A percentile compares a stretch with the other conserved stretches of the same genome.
phyloP scores from a whole-genome alignment of 306 rosid genomes.

The Hippophae rhamnoides region DNA sequence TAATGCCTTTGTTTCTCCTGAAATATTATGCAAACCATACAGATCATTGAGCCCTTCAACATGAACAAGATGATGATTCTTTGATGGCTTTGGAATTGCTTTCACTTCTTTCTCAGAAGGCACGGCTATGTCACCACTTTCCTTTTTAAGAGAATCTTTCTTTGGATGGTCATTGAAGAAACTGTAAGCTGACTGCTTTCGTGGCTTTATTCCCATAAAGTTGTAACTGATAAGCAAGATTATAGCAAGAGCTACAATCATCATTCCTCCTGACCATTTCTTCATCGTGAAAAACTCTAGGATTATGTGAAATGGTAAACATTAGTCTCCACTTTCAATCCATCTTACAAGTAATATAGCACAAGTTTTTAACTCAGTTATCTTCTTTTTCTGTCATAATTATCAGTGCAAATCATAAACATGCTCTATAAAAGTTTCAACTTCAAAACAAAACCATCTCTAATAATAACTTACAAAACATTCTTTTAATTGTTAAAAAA shows the following conservation, averaged over 20 bases:
- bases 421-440: background rate
- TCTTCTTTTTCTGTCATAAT: constrained; percentile 8
- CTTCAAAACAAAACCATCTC: background rate
- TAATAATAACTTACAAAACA: background rate
- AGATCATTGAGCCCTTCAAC: constrained; percentile 56
- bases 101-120: constrained; percentile 22
- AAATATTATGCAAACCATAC: constrained; percentile 29
- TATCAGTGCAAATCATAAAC: background rate
- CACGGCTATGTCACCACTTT: constrained; percentile 11
- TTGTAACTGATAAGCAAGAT: constrained; percentile 50
- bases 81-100: constrained; percentile 17
- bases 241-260: constrained; percentile 50
- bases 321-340: background rate
- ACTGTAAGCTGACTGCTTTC: constrained; percentile 41
- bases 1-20: constrained; percentile 42
- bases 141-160: constrained; percentile 22
- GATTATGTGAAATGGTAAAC: background rate
- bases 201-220: constrained; percentile 41
- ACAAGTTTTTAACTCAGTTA: background rate
- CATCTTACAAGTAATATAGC: constrained; percentile 2
- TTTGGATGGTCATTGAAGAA: constrained; percentile 47
- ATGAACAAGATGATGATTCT: constrained; percentile 39
- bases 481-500: too few relatives aligned
- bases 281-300: constrained; percentile 41
- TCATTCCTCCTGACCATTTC: constrained; percentile 77